phyloP scores from a whole-genome alignment of 345 rosid species.

The Aurinia saxatilis region DNA sequence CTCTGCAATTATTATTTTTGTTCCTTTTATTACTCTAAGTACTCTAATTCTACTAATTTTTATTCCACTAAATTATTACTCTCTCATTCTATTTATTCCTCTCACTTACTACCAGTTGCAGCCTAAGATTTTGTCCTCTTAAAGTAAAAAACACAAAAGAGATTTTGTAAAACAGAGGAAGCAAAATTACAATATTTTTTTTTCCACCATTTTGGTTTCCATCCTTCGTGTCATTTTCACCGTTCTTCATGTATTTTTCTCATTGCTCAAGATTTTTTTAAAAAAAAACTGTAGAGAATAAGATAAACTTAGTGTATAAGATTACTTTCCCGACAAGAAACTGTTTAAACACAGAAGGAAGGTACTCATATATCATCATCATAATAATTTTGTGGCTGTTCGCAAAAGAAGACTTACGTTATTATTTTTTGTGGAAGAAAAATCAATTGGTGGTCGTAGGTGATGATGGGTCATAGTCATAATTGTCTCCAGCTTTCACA shows the following conservation, averaged over 20 bases:
- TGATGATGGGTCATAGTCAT: slow-evolving; percentile 64
- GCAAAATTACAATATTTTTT: background rate
- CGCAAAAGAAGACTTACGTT: slow-evolving; percentile 1
- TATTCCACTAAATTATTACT: no score
- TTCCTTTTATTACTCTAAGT: no score
- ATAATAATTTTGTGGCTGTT: background rate
- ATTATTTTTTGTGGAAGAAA: background rate
- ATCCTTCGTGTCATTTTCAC: background rate
- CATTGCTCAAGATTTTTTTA: slow-evolving; percentile 18
- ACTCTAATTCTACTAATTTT: no score
- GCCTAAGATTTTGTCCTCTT: background rate
- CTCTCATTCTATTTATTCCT: no score
- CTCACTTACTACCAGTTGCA: no score
- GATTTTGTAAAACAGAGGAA: background rate
- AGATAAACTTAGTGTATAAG: background rate
- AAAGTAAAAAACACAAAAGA: background rate
- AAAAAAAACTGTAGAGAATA: slow-evolving; percentile 2
- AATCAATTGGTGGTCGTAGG: background rate
- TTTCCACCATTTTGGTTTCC: slow-evolving; percentile 10
- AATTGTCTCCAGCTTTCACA: slow-evolving; percentile 80
- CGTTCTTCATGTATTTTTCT: no score
- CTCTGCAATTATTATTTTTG: no score
- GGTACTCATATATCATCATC: background rate
- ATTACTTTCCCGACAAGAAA: slow-evolving; percentile 17
- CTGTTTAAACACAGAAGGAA: background rate